Conservation (phyloP, 2,329 filamentous ascomycete species). For the Phaeosphaeriaceae sp. region DNA sequence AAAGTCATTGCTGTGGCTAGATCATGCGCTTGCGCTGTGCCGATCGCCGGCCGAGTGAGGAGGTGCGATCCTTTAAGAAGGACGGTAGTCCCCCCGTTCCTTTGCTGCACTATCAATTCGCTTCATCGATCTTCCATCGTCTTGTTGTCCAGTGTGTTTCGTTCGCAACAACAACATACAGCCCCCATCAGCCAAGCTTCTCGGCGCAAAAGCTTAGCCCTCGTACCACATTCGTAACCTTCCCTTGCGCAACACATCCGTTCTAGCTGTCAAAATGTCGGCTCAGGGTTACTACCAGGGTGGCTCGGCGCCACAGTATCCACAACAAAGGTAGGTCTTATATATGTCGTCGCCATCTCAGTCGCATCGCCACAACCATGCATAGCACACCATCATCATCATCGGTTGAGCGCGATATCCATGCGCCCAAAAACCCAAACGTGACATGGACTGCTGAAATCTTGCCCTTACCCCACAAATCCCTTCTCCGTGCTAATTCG, state of each 20-base stretch:
- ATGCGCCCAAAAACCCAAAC: neutral
- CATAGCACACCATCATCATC: neutral
- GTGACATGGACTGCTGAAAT: too few species aligned
- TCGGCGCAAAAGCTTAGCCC: neutral
- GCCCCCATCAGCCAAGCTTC: too few species aligned
- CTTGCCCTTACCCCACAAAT: neutral
- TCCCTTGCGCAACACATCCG: neutral
- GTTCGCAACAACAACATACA: neutral
- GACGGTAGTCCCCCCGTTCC: too few species aligned
- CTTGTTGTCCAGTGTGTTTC: too few species aligned
- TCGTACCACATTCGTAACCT: neutral
- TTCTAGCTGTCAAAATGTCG: slow-evolving; percentile 35
- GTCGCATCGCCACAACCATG: neutral
- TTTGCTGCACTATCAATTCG: neutral
- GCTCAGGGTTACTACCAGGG: slow-evolving; percentile 47
- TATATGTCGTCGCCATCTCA: neutral
- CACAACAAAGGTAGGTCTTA: slow-evolving; percentile 39
- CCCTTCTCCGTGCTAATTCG: neutral
- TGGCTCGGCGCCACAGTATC: slow-evolving; percentile 43
- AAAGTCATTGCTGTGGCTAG: too few species aligned
- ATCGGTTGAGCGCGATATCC: too few species aligned
- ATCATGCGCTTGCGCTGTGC: too few species aligned
- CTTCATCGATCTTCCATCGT: neutral
- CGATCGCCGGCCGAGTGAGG: too few species aligned
- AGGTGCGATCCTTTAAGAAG: too few species aligned